phyloP scores from a whole-genome alignment of 768 basidiomycete species.

The Mycena filopes region DNA sequence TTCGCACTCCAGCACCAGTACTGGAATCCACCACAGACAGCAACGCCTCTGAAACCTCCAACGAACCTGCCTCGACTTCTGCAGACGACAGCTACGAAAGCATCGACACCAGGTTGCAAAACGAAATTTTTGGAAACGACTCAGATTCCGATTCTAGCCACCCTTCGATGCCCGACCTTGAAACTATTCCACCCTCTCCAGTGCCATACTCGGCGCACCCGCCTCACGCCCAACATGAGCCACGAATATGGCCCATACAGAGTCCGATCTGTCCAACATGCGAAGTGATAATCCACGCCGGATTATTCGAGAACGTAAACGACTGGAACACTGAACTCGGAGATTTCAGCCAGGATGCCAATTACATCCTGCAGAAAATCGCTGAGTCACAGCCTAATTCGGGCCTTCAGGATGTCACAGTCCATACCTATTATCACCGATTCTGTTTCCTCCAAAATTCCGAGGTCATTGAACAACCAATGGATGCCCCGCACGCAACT shows the following conservation, averaged over 20 bases:
- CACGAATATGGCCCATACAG: too few relatives aligned
- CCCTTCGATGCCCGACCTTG: not conserved
- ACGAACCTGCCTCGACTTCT: not conserved
- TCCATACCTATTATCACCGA: conserved; percentile 1
- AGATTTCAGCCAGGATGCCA: conserved; percentile 3
- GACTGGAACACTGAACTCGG: not conserved
- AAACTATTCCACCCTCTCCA: not conserved
- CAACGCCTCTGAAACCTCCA: not conserved
- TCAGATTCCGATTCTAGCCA: not conserved
- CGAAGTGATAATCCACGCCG: not conserved
- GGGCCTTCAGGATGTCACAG: not conserved
- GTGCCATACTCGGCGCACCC: not conserved
- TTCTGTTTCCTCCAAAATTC: not conserved
- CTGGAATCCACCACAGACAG: not conserved
- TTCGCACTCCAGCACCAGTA: not conserved
- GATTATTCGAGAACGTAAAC: not conserved
- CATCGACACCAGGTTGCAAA: not conserved
- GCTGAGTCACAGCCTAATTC: not conserved
- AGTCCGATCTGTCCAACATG: conserved; percentile 1
- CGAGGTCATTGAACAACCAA: not conserved
- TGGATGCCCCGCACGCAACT: not conserved
- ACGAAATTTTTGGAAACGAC: conserved; percentile 3
- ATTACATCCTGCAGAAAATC: not conserved
- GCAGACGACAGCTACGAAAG: not conserved
- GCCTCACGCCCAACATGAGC: too few relatives aligned